These are phyloP conservation scores for Picochlorum sp. DNA, from an alignment of 139 green algal genomes.

Conservation along the genomic window DNA sequence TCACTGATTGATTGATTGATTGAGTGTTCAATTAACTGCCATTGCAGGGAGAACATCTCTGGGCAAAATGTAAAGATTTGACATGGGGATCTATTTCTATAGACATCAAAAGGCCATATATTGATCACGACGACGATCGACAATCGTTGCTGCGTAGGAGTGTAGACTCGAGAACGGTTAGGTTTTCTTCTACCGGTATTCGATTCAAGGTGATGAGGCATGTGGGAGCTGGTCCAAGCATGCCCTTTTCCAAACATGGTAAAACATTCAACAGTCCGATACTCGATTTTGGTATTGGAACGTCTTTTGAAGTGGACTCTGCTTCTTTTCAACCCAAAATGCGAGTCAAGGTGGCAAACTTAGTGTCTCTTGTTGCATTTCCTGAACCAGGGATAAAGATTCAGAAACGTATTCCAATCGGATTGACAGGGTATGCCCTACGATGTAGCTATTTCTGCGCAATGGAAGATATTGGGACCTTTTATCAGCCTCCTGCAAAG, in stretches of 20 bases:
- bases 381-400: constrained; percentile 18
- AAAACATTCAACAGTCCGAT: background rate
- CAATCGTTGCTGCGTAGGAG: no score
- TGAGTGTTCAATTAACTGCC: no score
- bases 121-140: no score
- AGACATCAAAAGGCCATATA: no score
- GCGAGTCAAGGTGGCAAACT: constrained; percentile 15
- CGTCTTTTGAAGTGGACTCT: constrained; percentile 22
- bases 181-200: constrained; percentile 10
- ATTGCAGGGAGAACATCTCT: no score
- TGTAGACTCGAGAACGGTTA: no score
- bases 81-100: no score
- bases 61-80: no score
- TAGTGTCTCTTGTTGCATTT: constrained; percentile 12
- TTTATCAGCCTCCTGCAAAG: constrained; percentile 17
- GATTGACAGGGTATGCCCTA: constrained; percentile 3
- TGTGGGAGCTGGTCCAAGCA: constrained; percentile 10
- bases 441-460: constrained; percentile 17
- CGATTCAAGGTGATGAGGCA: constrained; percentile 26
- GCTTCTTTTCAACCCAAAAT: constrained; percentile 13
- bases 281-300: constrained; percentile 12
- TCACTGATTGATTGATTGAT: no score
- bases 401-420: constrained; percentile 6
- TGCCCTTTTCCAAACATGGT: background rate
- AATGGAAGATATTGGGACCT: constrained; percentile 1